phyloP scores from a whole-genome alignment of 2,329 filamentous ascomycete species.

The Diaporthe humulicola region DNA sequence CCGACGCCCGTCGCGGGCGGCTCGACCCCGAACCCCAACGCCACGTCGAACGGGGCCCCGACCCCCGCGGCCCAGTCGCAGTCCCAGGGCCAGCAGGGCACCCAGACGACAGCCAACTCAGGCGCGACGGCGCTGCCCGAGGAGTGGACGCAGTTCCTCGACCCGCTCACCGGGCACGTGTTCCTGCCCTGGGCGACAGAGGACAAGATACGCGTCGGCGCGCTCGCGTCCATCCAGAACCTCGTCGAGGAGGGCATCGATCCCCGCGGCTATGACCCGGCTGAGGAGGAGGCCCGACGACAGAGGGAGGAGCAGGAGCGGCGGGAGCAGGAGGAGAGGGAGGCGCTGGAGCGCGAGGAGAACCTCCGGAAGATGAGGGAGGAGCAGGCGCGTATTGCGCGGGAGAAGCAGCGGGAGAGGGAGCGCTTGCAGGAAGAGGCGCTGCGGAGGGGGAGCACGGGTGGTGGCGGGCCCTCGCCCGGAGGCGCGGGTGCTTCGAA shows the following conservation, averaged over 20 bases:
- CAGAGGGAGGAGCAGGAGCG: slow-evolving; percentile 65
- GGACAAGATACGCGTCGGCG: slow-evolving; percentile 76
- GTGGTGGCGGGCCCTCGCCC: slow-evolving; percentile 38
- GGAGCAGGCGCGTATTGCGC: slow-evolving; percentile 60
- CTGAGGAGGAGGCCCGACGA: slow-evolving; percentile 64
- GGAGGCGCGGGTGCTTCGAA: slow-evolving; percentile 34
- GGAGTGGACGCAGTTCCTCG: slow-evolving; percentile 62
- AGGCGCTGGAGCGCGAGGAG: slow-evolving; percentile 50
- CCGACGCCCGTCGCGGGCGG: slow-evolving; percentile 43
- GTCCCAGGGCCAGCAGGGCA: slow-evolving; percentile 35
- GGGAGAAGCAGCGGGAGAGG: slow-evolving; percentile 61
- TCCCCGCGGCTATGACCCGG: slow-evolving; percentile 71
- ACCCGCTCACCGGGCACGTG: slow-evolving; percentile 67
- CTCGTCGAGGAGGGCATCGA: slow-evolving; percentile 74
- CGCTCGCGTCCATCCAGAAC: slow-evolving; percentile 73
- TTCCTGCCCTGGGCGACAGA: slow-evolving; percentile 85
- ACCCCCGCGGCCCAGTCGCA: slow-evolving; percentile 34
- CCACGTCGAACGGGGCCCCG: slow-evolving; percentile 39
- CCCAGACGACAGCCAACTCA: slow-evolving; percentile 38
- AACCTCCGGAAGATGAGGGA: slow-evolving; percentile 56
- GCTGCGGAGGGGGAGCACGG: slow-evolving; percentile 45
- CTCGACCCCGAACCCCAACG: slow-evolving; percentile 38
- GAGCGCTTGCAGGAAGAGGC: slow-evolving; percentile 59
- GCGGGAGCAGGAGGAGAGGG: slow-evolving; percentile 63
- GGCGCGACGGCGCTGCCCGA: slow-evolving; percentile 60